phyloP scores from a whole-genome alignment of 2,329 filamentous ascomycete species.

The Neofusicoccum ribis region DNA sequence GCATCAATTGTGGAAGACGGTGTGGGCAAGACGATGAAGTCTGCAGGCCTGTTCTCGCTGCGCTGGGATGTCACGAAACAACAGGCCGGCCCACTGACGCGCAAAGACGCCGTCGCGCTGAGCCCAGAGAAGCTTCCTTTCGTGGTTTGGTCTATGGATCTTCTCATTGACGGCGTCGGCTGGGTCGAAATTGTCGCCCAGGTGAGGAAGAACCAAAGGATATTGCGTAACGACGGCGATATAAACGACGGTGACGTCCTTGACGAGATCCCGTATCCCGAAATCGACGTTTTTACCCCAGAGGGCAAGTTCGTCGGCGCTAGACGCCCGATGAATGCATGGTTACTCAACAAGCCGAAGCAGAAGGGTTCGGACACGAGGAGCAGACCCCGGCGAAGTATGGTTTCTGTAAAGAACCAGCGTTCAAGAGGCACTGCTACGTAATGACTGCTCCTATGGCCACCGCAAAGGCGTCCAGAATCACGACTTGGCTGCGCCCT shows the following conservation, averaged over 20 bases:
- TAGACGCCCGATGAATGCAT: slow-evolving; percentile 70
- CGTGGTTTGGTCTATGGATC: slow-evolving; percentile 74
- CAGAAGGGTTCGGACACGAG: slow-evolving; percentile 51
- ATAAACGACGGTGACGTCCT: slow-evolving; percentile 36
- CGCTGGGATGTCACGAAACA: slow-evolving; percentile 80
- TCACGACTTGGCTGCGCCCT: not conserved
- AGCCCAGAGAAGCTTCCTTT: slow-evolving; percentile 74
- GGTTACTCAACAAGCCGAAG: slow-evolving; percentile 59
- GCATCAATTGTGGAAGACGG: slow-evolving; percentile 58
- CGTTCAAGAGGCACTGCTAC: not conserved
- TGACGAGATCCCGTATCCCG: slow-evolving; percentile 61
- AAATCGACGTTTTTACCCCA: slow-evolving; percentile 82
- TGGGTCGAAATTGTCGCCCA: slow-evolving; percentile 90
- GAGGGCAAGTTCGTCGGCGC: slow-evolving; percentile 75
- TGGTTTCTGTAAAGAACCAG: slow-evolving; percentile 52
- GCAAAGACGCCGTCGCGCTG: slow-evolving; percentile 61
- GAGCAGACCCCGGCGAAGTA: slow-evolving; percentile 65
- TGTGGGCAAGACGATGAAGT: slow-evolving; percentile 36
- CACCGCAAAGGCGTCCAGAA: not conserved
- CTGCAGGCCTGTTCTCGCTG: slow-evolving; percentile 73
- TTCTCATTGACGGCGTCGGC: slow-evolving; percentile 87
- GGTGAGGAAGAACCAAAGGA: slow-evolving; percentile 55
- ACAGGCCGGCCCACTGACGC: slow-evolving; percentile 72
- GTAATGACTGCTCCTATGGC: not conserved
- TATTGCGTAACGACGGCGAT: slow-evolving; percentile 5